These are phyloP conservation scores for Kodamaea fukazawae DNA, from an alignment of 805 yeast genomes.

Conservation along the genomic window DNA sequence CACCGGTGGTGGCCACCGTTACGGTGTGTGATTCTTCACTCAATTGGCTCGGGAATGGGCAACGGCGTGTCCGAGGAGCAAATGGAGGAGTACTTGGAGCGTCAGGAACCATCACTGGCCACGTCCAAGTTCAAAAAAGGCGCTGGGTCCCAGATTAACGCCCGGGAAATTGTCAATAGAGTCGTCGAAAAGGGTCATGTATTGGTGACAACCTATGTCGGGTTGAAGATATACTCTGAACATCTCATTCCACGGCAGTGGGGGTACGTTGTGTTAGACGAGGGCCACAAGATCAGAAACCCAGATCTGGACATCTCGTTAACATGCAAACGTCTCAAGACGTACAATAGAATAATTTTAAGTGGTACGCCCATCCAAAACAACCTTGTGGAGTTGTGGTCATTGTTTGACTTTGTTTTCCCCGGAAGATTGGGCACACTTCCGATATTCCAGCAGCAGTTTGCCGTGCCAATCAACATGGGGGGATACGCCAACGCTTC, in stretches of 20 bases:
- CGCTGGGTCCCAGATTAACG: constrained; percentile 36
- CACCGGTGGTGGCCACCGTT: constrained; percentile 99
- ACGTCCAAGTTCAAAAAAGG: constrained; percentile 13
- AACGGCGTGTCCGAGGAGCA: constrained; percentile 36
- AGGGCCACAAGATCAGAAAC: constrained; percentile 94
- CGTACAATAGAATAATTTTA: constrained; percentile 80
- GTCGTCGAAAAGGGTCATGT: constrained; percentile 75
- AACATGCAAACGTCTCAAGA: constrained; percentile 77
- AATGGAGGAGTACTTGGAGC: constrained; percentile 50
- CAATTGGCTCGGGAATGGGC: constrained; percentile 86
- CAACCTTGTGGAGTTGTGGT: constrained; percentile 89
- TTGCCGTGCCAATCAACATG: constrained; percentile 85
- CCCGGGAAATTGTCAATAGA: constrained; percentile 50
- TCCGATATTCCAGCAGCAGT: constrained; percentile 91
- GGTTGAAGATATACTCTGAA: constrained; percentile 66
- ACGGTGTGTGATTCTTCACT: constrained; percentile 79
- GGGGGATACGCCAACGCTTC: constrained; percentile 99
- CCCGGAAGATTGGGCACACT: constrained; percentile 94
- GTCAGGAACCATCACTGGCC: constrained; percentile 37
- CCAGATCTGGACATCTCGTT: constrained; percentile 89
- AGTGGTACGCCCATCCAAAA: constrained; percentile 98
- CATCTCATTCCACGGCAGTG: constrained; percentile 65
- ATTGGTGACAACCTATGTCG: constrained; percentile 87
- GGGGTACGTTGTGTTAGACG: constrained; percentile 92
- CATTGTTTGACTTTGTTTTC: constrained; percentile 88